A percentile compares a stretch with the other conserved stretches of the same genome.
These are phyloP conservation scores for Salix koriyanagi DNA, from an alignment of 345 rosid species.

Conservation along the genomic window DNA sequence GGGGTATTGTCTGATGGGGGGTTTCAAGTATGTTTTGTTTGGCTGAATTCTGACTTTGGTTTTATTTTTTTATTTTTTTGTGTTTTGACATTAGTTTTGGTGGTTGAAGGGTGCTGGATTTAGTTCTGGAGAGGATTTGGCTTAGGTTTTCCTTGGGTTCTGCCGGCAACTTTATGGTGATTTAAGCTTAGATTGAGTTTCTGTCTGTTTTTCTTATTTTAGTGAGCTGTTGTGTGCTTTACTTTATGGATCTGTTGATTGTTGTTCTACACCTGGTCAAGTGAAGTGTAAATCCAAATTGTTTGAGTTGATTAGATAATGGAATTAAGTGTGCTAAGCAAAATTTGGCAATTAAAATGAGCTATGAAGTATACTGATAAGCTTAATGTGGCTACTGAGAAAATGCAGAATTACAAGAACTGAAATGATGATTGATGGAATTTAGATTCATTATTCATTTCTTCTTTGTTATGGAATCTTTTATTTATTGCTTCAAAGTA, in stretches of 20 bases:
- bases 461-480: too few species aligned
- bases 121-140: not conserved
- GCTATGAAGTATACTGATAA: not conserved
- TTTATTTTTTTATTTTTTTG: not conserved
- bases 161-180: not conserved
- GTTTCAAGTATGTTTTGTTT: not conserved
- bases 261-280: not conserved
- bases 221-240: not conserved
- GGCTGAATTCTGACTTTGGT: too few species aligned
- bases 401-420: too few species aligned
- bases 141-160: not conserved
- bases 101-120: not conserved
- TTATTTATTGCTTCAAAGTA: too few species aligned
- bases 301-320: not conserved
- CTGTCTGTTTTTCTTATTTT: not conserved
- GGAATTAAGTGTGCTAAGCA: not conserved
- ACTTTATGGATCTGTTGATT: not conserved
- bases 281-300: not conserved
- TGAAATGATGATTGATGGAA: too few species aligned
- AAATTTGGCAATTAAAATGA: not conserved
- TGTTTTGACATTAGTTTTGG: not conserved
- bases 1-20: not conserved
- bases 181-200: not conserved
- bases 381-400: not conserved
- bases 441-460: too few species aligned